Evolutionary conservation across 176 grass and related monocot species (phyloP).

Genomic region (Oryza glaberrima): DNA sequence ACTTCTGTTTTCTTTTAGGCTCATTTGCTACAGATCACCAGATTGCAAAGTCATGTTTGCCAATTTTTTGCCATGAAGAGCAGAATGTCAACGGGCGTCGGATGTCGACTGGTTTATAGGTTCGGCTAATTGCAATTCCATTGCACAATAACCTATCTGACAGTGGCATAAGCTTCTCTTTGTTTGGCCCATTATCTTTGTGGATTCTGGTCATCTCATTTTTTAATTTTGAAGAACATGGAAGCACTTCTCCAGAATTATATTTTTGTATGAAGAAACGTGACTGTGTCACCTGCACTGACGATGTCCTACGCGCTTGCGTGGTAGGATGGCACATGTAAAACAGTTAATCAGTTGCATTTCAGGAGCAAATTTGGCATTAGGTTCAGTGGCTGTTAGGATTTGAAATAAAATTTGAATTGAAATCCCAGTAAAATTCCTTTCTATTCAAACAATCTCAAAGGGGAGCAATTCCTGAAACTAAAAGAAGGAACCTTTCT

Average conservation of each 20-base stretch:
- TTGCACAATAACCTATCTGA: not conserved
- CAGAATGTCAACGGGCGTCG: not conserved
- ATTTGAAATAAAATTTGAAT: not conserved
- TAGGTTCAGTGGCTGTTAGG: not conserved
- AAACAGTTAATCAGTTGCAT: not conserved
- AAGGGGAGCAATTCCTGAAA: not conserved
- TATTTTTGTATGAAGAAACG: not conserved
- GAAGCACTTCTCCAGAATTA: not conserved
- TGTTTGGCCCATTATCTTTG: not conserved
- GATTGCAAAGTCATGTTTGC: not conserved
- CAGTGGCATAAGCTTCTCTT: not conserved
- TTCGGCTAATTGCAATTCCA: not conserved
- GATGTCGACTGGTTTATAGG: not conserved
- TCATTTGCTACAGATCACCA: not conserved
- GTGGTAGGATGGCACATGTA: not conserved
- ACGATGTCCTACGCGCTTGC: not conserved
- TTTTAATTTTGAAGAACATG: not conserved
- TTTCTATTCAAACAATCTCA: not conserved
- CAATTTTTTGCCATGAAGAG: not conserved
- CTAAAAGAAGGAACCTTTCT: not conserved
- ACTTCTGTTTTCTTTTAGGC: not conserved
- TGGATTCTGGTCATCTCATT: not conserved
- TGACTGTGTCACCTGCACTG: not conserved
- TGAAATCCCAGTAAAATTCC: not conserved
- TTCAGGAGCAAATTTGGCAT: not conserved